phyloP scores from a whole-genome alignment of 371 early-diverging fungal species.

The Mycotypha africana region DNA sequence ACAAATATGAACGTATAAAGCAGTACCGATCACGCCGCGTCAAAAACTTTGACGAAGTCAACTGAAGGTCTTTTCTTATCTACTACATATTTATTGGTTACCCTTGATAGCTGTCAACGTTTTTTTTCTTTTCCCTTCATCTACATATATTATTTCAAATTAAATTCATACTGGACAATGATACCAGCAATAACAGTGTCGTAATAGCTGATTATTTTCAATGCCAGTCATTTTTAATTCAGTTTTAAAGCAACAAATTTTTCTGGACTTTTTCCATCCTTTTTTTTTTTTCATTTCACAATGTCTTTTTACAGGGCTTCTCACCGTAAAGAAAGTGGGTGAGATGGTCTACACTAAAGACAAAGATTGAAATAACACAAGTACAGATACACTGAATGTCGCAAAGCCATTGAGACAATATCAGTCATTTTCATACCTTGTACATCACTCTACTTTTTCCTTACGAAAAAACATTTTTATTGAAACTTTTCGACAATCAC shows the following conservation, averaged over 20 bases:
- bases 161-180: no score
- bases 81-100: no score
- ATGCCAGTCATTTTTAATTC: no score
- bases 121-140: no score
- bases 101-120: not conserved
- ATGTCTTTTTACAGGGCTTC: slow-evolving; percentile 14
- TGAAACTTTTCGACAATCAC: no score
- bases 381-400: no score
- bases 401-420: no score
- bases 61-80: not conserved
- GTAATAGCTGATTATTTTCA: no score
- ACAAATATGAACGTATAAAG: slow-evolving; percentile 32
- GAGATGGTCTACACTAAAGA: slow-evolving; percentile 19
- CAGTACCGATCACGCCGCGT: slow-evolving; percentile 37
- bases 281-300: slow-evolving; percentile 3
- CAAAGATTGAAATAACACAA: slow-evolving; percentile 12
- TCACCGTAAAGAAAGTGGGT: slow-evolving; percentile 4
- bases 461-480: no score
- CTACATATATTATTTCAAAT: no score
- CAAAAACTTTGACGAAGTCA: slow-evolving; percentile 19
- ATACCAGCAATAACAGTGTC: no score
- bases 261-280: not conserved
- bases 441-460: slow-evolving; percentile 5
- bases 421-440: slow-evolving; percentile 14
- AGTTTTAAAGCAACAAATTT: not conserved